These are phyloP conservation scores for Arachnomyces sp. DNA, from an alignment of 2,329 filamentous ascomycete species.

Conservation along the genomic window DNA sequence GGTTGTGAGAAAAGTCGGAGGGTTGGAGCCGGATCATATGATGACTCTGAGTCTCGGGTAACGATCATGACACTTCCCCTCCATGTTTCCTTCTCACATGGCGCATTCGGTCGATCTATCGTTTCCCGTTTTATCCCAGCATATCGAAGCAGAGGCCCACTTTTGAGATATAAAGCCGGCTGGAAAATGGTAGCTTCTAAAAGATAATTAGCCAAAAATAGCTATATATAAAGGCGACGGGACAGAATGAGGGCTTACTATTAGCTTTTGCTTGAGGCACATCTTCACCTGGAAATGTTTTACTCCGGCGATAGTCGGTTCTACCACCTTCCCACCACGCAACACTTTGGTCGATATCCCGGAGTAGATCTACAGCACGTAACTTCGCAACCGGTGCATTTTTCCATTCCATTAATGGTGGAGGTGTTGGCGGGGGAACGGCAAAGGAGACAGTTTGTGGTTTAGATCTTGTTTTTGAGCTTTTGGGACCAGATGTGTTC, in stretches of 20 bases:
- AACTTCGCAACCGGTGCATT: slow-evolving; percentile 58
- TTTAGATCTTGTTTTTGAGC: slow-evolving; percentile 25
- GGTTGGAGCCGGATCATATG: slow-evolving; percentile 69
- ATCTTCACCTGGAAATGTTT: slow-evolving; percentile 30
- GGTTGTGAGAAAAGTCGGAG: slow-evolving; percentile 82
- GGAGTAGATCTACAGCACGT: slow-evolving; percentile 51
- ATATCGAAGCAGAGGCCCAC: slow-evolving; percentile 83
- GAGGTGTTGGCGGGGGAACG: slow-evolving; percentile 39
- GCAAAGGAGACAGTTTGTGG: slow-evolving; percentile 39
- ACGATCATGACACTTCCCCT: slow-evolving; percentile 94
- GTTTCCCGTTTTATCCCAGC: slow-evolving; percentile 64
- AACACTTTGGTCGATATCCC: slow-evolving; percentile 40
- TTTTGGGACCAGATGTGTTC: slow-evolving; percentile 14
- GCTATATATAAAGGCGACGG: background rate
- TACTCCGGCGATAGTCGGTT: slow-evolving; percentile 40
- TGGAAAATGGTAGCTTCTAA: slow-evolving; percentile 60
- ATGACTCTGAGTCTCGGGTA: slow-evolving; percentile 74
- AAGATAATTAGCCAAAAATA: background rate
- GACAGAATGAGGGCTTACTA: slow-evolving; percentile 24
- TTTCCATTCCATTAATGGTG: slow-evolving; percentile 57
- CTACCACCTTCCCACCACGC: slow-evolving; percentile 70
- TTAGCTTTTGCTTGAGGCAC: slow-evolving; percentile 24
- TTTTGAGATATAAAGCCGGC: slow-evolving; percentile 76
- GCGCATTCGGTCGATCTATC: slow-evolving; percentile 25
- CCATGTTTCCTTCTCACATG: slow-evolving; percentile 69